Evolutionary conservation across 371 early-diverging fungal species (phyloP).

Genomic region (Mucor racemosus): DNA sequence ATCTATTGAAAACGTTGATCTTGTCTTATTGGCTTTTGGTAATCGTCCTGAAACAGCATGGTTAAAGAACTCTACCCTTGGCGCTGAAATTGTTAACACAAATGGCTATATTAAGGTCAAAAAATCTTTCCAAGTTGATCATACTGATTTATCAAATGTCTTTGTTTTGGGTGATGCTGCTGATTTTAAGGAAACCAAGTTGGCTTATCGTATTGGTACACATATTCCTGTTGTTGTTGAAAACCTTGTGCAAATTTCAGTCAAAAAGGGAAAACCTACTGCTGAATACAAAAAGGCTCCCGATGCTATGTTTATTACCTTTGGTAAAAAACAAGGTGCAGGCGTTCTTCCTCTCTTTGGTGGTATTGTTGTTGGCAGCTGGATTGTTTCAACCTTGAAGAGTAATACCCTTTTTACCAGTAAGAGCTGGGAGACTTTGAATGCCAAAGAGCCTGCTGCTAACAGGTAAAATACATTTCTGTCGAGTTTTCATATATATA

Average conservation of each 20-base stretch:
- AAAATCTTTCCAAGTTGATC: slow-evolving; percentile 61
- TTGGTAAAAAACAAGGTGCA: slow-evolving; percentile 34
- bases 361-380: slow-evolving; percentile 16
- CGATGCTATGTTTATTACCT: slow-evolving; percentile 38
- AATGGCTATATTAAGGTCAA: slow-evolving; percentile 46
- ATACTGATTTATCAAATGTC: slow-evolving; percentile 41
- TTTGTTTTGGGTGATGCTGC: slow-evolving; percentile 68
- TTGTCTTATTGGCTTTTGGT: slow-evolving; percentile 59
- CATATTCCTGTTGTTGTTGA: slow-evolving; percentile 36
- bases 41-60: slow-evolving; percentile 33
- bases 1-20: slow-evolving; percentile 43
- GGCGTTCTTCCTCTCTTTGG: slow-evolving; percentile 18
- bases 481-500: no score
- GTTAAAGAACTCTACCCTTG: slow-evolving; percentile 22
- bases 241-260: slow-evolving; percentile 25
- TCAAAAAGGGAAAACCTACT: slow-evolving; percentile 14
- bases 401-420: slow-evolving; percentile 1
- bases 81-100: slow-evolving; percentile 15
- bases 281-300: slow-evolving; percentile 28
- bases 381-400: slow-evolving; percentile 2
- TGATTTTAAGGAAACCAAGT: slow-evolving; percentile 53
- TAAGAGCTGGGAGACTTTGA: slow-evolving; percentile 8
- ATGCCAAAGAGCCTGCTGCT: background rate
- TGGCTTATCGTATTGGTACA: slow-evolving; percentile 45
- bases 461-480: slow-evolving; percentile 2